These are phyloP conservation scores for Solanum peruvianum DNA, from an alignment of 257 asterid species.

Conservation along the genomic window DNA sequence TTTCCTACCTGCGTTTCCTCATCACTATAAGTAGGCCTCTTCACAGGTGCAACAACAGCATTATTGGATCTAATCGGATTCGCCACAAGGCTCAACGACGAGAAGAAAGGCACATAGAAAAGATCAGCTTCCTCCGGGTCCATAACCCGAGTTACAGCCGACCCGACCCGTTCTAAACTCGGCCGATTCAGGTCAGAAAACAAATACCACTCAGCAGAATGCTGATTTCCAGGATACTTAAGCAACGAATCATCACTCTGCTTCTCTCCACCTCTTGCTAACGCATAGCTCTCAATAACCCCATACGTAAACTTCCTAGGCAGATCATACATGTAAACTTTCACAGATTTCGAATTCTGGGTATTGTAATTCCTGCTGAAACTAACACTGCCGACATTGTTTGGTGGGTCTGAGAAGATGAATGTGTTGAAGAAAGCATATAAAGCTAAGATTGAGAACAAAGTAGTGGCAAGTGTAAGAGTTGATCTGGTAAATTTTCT, in stretches of 20 bases:
- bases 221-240: constrained; percentile 96
- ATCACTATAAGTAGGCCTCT: constrained; percentile 41
- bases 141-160: constrained; percentile 37
- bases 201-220: constrained; percentile 90
- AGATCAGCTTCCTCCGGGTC: constrained; percentile 84
- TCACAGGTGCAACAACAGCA: constrained; percentile 3
- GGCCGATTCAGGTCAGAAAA: constrained; percentile 56
- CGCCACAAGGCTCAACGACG: constrained; percentile 81
- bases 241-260: constrained; percentile 33
- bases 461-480: constrained; percentile 31
- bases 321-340: constrained; percentile 63
- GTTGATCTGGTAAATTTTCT: constrained; percentile 52
- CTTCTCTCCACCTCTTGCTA: constrained; percentile 51
- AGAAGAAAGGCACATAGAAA: constrained; percentile 84
- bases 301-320: constrained; percentile 84
- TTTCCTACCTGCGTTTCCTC: constrained; percentile 72
- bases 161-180: constrained; percentile 27
- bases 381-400: not conserved
- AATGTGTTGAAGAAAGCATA: constrained; percentile 26
- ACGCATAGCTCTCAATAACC: constrained; percentile 78
- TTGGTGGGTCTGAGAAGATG: constrained; percentile 28
- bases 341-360: constrained; percentile 13
- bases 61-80: constrained; percentile 24
- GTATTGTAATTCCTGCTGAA: not conserved
- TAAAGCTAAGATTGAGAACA: constrained; percentile 34